Evolutionary conservation across 768 basidiomycete genomes (phyloP).

Genomic region (Lactarius psammicola): DNA sequence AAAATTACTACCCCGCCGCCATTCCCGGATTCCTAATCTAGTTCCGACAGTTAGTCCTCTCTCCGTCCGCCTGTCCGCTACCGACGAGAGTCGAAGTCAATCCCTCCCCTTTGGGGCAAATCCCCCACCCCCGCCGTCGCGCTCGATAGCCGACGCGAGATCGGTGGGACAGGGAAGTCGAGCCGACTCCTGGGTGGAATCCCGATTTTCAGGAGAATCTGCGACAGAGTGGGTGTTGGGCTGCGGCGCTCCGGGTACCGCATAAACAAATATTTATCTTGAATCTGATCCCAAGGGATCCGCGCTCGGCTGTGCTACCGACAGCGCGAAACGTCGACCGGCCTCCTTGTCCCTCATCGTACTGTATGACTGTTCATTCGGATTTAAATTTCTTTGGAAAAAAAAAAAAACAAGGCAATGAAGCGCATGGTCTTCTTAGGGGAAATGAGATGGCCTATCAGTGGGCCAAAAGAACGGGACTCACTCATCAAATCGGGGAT

Average conservation of each 20-base stretch:
- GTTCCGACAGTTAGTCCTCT: neutral
- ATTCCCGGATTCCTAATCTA: slow-evolving; percentile 4
- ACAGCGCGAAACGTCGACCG: neutral
- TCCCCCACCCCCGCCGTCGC: neutral
- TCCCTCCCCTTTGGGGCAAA: neutral
- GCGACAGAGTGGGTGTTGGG: neutral
- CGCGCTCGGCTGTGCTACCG: neutral
- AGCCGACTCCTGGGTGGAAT: neutral
- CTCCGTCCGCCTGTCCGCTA: neutral
- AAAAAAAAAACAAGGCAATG: neutral
- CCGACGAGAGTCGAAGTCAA: neutral
- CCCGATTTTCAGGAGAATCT: neutral
- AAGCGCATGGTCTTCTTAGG: slow-evolving; percentile 2
- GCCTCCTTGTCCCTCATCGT: neutral
- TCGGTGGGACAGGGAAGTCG: no score
- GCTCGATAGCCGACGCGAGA: neutral
- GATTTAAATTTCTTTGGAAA: neutral
- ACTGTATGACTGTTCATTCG: slow-evolving; percentile 1
- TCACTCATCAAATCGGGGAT: slow-evolving; percentile 7
- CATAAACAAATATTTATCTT: neutral
- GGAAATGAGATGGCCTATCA: slow-evolving; percentile 2
- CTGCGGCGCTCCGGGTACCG: neutral
- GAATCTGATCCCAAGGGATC: slow-evolving; percentile 4
- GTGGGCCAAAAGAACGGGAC: slow-evolving; percentile 9
- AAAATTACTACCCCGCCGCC: slow-evolving; percentile 3